phyloP scores from a whole-genome alignment of 106 monocot species.

The Allium sativum region DNA sequence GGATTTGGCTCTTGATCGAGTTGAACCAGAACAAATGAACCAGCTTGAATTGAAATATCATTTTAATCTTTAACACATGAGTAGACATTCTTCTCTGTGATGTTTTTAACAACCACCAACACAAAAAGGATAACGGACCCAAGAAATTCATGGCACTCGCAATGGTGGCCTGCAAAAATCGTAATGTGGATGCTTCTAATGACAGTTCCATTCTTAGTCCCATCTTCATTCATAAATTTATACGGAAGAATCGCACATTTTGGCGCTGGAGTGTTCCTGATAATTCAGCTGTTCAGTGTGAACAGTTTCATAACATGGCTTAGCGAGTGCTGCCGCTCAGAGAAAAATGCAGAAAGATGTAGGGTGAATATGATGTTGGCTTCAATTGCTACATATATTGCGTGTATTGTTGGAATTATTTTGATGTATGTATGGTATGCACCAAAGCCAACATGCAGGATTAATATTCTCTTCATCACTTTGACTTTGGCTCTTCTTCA shows the following conservation, averaged over 20 bases:
- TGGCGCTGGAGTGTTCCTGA: conserved; percentile 79
- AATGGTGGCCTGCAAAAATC: conserved; percentile 77
- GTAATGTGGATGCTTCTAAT: conserved; percentile 58
- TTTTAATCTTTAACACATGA: conserved; percentile 14
- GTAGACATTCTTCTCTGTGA: conserved; percentile 76
- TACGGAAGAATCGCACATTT: conserved; percentile 81
- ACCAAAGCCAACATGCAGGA: conserved; percentile 42
- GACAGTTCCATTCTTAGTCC: conserved; percentile 55
- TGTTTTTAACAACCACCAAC: conserved; percentile 61
- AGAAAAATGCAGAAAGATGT: conserved; percentile 60
- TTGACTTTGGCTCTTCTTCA: conserved; percentile 57
- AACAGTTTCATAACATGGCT: conserved; percentile 91
- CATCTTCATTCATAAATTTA: conserved; percentile 53
- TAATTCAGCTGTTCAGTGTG: conserved; percentile 90
- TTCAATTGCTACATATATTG: conserved; percentile 35
- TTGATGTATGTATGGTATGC: conserved; percentile 90
- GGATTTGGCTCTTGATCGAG: no score
- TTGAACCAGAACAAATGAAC: no score
- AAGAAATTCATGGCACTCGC: conserved; percentile 76
- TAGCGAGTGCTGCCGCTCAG: conserved; percentile 55
- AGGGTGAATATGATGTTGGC: conserved; percentile 26
- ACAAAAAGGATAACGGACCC: conserved; percentile 45
- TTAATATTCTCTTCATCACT: conserved; percentile 88
- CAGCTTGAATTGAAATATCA: no score
- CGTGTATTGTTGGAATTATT: conserved; percentile 54